Percentiles rank a stretch among this genome's conserved stretches.
Conservation (phyloP, 257 asterid genomes). For the Lycium ferocissimum region DNA sequence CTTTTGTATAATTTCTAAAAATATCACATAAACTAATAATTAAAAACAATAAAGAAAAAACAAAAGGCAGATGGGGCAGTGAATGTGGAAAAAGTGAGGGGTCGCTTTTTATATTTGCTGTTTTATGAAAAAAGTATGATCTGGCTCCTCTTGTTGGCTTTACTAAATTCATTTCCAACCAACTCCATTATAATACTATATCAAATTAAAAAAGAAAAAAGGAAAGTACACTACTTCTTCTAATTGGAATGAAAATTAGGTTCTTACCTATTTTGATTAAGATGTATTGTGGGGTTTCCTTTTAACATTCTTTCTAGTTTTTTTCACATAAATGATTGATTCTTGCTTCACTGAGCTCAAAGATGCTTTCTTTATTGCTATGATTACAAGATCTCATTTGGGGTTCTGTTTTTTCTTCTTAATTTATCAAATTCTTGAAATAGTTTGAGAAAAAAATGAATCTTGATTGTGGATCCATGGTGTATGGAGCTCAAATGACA, state of each 20-base stretch:
- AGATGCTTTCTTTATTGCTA: neutral
- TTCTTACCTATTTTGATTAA: conserved; percentile 29
- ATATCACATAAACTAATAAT: neutral
- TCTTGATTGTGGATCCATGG: conserved; percentile 29
- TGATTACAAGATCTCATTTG: neutral
- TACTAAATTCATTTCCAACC: conserved; percentile 38
- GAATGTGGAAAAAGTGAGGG: conserved; percentile 16
- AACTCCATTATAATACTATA: conserved; percentile 28
- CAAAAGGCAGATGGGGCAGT: conserved; percentile 41
- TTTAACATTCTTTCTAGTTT: conserved; percentile 28
- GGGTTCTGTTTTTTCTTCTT: neutral
- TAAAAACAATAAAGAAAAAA: conserved; percentile 41
- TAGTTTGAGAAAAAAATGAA: neutral
- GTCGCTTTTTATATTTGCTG: conserved; percentile 27
- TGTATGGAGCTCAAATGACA: conserved; percentile 26
- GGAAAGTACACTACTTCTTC: neutral
- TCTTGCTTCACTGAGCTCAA: conserved; percentile 18
- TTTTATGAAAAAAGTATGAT: conserved; percentile 33
- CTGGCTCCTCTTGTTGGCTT: neutral
- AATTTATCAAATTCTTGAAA: neutral
- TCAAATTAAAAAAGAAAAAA: neutral
- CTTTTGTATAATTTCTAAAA: too few species aligned
- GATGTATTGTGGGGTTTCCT: conserved; percentile 28
- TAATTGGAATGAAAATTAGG: conserved; percentile 31
- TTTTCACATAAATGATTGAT: neutral